Conservation (phyloP, 495 filamentous ascomycete species). For the Amniculicola lignicola region DNA sequence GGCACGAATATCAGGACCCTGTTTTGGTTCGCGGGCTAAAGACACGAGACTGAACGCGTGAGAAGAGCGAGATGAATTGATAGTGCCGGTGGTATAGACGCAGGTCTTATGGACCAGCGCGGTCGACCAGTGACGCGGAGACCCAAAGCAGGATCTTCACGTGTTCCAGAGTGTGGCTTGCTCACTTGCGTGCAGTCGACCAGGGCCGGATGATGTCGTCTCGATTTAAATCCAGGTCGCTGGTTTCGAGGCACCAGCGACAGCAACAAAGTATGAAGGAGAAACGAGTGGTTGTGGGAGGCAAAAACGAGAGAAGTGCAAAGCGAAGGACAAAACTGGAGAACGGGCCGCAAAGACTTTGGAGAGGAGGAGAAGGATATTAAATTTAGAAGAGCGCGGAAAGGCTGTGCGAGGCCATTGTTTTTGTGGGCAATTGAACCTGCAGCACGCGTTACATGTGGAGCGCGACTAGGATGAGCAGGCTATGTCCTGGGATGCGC, state of each 20-base stretch:
- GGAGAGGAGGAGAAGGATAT: conserved; percentile 20
- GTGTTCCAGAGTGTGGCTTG: conserved; percentile 21
- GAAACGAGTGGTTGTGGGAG: too few relatives aligned
- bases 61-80: conserved; percentile 24
- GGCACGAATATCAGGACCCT: conserved; percentile 15
- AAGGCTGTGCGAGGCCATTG: conserved; percentile 20
- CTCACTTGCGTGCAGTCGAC: conserved; percentile 4
- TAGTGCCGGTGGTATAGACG: conserved; percentile 19
- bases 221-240: conserved; percentile 13
- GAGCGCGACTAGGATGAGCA: conserved; percentile 23
- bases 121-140: conserved; percentile 16
- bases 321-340: conserved; percentile 14
- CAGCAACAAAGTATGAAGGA: background rate
- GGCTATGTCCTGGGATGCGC: conserved; percentile 9
- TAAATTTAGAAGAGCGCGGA: conserved; percentile 29
- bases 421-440: conserved; percentile 26
- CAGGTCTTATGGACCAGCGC: conserved; percentile 6
- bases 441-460: conserved; percentile 30
- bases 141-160: conserved; percentile 18
- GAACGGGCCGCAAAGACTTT: conserved; percentile 15
- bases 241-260: conserved; percentile 9
- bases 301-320: conserved; percentile 14
- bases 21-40: conserved; percentile 11
- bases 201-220: conserved; percentile 9
- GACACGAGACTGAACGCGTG: conserved; percentile 26